These are phyloP conservation scores for Dorcoceras hygrometricum DNA, from an alignment of 257 asterid genomes.

Conservation along the genomic window DNA sequence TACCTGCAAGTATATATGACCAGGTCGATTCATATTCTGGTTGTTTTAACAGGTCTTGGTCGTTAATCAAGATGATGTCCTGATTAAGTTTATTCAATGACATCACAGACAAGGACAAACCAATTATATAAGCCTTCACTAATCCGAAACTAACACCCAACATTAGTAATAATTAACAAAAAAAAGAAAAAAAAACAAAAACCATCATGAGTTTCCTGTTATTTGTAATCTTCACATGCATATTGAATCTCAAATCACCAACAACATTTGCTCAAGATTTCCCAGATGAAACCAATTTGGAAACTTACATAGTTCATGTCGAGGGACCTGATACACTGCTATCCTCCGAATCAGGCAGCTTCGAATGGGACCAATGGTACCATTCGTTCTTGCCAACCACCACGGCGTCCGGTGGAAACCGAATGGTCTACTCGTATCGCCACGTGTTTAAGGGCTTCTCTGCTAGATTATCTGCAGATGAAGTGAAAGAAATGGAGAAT, in stretches of 20 bases:
- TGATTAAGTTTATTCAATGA: no score
- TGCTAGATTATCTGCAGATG: constrained; percentile 34
- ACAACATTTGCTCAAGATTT: constrained; percentile 13
- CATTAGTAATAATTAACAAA: not conserved
- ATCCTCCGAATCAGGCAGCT: constrained; percentile 1
- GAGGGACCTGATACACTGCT: constrained; percentile 22
- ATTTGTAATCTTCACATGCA: constrained; percentile 17
- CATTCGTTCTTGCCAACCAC: constrained; percentile 33
- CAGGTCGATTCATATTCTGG: not conserved
- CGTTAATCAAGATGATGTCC: not conserved
- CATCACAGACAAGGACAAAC: not conserved
- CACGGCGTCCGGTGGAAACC: constrained; percentile 11
- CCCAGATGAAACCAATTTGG: constrained; percentile 6
- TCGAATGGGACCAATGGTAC: constrained; percentile 33
- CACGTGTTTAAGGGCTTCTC: constrained; percentile 46
- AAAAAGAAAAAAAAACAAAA: not conserved
- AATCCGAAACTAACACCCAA: not conserved
- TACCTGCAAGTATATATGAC: not conserved
- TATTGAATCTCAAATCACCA: constrained; percentile 9
- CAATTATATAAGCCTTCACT: no score
- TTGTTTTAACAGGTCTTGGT: not conserved
- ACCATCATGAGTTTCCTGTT: constrained; percentile 25
- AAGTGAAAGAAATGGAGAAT: constrained; percentile 36
- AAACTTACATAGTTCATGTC: constrained; percentile 46
- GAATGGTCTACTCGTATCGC: constrained; percentile 34